Evolutionary conservation across 805 yeast species (phyloP), one percentile per base, ranked within the genome.

Genomic region (Yueomyces sp.): DNA sequence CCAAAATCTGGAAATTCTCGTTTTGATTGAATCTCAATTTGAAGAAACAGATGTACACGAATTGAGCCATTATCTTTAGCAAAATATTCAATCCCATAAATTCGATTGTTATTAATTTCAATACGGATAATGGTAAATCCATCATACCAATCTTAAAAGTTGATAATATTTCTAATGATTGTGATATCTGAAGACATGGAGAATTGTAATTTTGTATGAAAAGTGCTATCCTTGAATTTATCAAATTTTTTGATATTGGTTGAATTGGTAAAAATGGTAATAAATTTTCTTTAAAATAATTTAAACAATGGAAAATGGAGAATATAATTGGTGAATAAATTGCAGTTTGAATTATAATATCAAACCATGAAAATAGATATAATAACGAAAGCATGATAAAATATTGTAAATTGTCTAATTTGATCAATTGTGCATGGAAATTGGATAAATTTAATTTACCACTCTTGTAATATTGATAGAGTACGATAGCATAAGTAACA

Each of bases 371-470:
- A 65, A 69, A 60, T 55, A 67, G 59, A 65, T 54, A 63, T 52
- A 55, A 65, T 36, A 49, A 64, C 50, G 64, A 55, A 51, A 68
- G 67, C 48, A 74, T 53, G 26, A 69, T 53, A 44, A 81, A 67
- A 57, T 81, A 81, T 49, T 79, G 85, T 44, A 75, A 65, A 56
- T 81, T 81, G 56, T 79, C 85, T 58, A 80, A 52, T 4, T 54
- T 52, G 19, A 52, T 47, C 36, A 57, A 28, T 40, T 55, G 55
- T 27, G 39, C 43, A 40, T 45, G 42, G 4, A 67, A 46, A 39
- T 79, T 49, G 56, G 56, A 42, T 57, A 51, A 42, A 60, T 57
- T 50, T 59, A 65, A 45, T 53, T 66, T 59, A 32, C 56, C 66
- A 7, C 70, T 58, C 54, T 72, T 71, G 59, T 72, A 71, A 37